Conservation (phyloP, 108 stramenopile species). For the Pseudonitzschia multiseries region DNA sequence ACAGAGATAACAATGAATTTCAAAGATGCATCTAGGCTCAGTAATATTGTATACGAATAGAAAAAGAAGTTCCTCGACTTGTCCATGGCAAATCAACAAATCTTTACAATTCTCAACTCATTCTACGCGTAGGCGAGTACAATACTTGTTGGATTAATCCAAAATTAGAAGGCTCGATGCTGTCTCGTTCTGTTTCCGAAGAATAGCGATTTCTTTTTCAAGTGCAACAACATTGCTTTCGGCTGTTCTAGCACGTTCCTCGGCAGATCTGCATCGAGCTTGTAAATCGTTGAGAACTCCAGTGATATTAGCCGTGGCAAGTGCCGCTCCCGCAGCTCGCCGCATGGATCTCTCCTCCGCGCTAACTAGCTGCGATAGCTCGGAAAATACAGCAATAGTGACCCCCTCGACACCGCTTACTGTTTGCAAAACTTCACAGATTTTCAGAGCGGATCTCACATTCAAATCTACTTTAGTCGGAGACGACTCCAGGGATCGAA, state of each 20-base stretch:
- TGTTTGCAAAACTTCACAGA: constrained; percentile 57
- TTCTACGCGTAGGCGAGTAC: no score
- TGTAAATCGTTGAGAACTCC: constrained; percentile 47
- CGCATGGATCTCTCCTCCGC: constrained; percentile 51
- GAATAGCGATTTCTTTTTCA: constrained; percentile 35
- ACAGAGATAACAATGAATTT: no score
- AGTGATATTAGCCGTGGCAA: constrained; percentile 44
- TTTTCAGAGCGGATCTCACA: constrained; percentile 42
- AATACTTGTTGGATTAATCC: not conserved
- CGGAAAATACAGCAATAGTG: constrained; percentile 54
- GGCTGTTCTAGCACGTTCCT: constrained; percentile 50
- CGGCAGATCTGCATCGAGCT: constrained; percentile 40
- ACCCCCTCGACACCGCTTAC: constrained; percentile 44
- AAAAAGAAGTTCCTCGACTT: no score
- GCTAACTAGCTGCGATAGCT: constrained; percentile 55
- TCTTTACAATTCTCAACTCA: no score
- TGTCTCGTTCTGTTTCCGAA: constrained; percentile 55
- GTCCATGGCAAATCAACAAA: no score
- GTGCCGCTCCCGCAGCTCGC: constrained; percentile 47
- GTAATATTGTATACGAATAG: no score
- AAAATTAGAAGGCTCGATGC: not conserved
- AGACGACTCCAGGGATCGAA: constrained; percentile 25
- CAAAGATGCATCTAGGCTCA: no score
- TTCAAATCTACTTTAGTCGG: constrained; percentile 10
- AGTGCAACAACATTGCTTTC: constrained; percentile 33